Conservation (phyloP, 2,329 filamentous ascomycete species). For the Penicillium brasilianum region DNA sequence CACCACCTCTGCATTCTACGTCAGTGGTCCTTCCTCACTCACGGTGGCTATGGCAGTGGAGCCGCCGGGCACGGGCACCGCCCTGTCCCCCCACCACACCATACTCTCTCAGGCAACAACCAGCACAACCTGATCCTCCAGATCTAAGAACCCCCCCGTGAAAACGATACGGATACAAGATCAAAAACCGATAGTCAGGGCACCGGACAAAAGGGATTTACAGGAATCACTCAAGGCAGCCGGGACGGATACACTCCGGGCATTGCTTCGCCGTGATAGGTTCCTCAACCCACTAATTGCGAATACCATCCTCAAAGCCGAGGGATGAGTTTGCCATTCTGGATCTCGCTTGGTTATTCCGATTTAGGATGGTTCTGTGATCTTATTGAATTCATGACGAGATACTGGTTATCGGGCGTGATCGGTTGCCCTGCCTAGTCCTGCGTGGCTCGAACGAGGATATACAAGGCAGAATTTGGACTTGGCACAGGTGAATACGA, state of each 20-base stretch:
- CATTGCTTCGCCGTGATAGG: not conserved
- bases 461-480: not conserved
- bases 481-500: not conserved
- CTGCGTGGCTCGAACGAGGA: not conserved
- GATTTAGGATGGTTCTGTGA: not conserved
- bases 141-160: too few relatives aligned
- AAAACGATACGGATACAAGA: not conserved
- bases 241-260: too few relatives aligned
- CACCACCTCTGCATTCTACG: not conserved
- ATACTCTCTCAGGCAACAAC: too few relatives aligned
- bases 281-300: not conserved
- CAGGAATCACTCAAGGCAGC: not conserved
- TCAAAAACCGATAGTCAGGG: too few relatives aligned
- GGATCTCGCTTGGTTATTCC: not conserved
- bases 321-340: not conserved
- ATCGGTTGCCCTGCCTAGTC: not conserved
- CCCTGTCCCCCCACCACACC: not conserved
- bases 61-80: not conserved
- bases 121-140: too few relatives aligned
- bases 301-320: too few relatives aligned
- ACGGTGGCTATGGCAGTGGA: not conserved
- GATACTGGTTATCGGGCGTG: not conserved
- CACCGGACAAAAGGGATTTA: too few relatives aligned
- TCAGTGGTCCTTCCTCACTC: not conserved
- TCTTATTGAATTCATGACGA: not conserved